These are phyloP conservation scores for Corinectria fuckeliana DNA, from an alignment of 2,329 filamentous ascomycete genomes.

Conservation along the genomic window DNA sequence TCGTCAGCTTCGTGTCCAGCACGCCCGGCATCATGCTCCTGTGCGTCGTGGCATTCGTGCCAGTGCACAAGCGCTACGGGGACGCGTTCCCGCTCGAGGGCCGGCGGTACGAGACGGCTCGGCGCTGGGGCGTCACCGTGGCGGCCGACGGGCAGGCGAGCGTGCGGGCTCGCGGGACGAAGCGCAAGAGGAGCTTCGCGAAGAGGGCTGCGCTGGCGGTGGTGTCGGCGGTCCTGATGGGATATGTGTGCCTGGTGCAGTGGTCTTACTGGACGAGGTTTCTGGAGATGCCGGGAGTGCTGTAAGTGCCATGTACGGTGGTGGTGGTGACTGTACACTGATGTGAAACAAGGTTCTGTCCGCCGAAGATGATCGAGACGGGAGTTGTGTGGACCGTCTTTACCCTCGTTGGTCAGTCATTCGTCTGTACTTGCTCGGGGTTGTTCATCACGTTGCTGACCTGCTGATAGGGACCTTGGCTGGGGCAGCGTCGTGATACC, in stretches of 20 bases:
- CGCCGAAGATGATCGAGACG: slow-evolving; percentile 18
- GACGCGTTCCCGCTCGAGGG: slow-evolving; percentile 34
- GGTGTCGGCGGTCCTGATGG: slow-evolving; percentile 18
- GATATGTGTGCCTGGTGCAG: slow-evolving; percentile 23
- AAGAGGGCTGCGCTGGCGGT: slow-evolving; percentile 22
- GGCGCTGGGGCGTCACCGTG: slow-evolving; percentile 30
- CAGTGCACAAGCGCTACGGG: slow-evolving; percentile 31
- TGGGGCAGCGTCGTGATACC: slow-evolving; percentile 22
- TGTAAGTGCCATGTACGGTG: slow-evolving; percentile 20
- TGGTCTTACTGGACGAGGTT: slow-evolving; percentile 31
- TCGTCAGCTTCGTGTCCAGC: slow-evolving; percentile 30
- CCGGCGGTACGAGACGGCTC: slow-evolving; percentile 25
- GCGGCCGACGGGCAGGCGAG: slow-evolving; percentile 24
- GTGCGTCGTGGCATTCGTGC: slow-evolving; percentile 27
- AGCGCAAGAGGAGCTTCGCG: background rate
- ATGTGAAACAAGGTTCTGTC: slow-evolving; percentile 14
- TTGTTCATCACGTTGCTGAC: background rate
- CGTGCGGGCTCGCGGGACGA: slow-evolving; percentile 19
- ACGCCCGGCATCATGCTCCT: slow-evolving; percentile 28
- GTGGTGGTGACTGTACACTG: background rate
- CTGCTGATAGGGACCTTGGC: slow-evolving; percentile 15
- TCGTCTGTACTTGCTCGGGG: too few species aligned
- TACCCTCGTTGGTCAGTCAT: slow-evolving; percentile 11
- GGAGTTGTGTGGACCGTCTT: slow-evolving; percentile 21
- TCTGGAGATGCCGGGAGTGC: slow-evolving; percentile 24